phyloP scores from a whole-genome alignment of 2,329 filamentous ascomycete genomes.

The Alternaria sp. region DNA sequence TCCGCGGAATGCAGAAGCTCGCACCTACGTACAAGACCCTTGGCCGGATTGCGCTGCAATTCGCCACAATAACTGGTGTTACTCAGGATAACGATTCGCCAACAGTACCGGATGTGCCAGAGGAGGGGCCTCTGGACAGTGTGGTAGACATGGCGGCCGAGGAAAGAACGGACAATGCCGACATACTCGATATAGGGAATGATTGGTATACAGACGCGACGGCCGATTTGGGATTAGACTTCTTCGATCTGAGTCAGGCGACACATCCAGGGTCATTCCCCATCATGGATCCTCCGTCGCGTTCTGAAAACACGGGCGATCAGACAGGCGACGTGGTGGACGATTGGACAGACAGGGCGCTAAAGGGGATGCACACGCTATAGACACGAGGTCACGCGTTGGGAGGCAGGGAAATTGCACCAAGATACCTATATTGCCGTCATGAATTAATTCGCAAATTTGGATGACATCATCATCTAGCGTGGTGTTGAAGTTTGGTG shows the following conservation, averaged over 20 bases:
- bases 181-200: constrained; percentile 24
- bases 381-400: constrained; percentile 1
- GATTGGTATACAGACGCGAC: constrained; percentile 31
- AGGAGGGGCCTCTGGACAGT: constrained; percentile 3
- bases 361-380: constrained; percentile 23
- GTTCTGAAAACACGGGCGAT: constrained; percentile 14
- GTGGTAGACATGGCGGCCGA: constrained; percentile 6
- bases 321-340: constrained; percentile 14
- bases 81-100: constrained; percentile 12
- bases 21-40: constrained; percentile 31
- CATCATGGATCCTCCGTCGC: constrained; percentile 2
- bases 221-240: constrained; percentile 26
- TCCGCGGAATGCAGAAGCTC: constrained; percentile 22
- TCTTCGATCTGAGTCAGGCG: constrained; percentile 22
- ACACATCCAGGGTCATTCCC: constrained; percentile 1
- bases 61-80: constrained; percentile 32
- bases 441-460: constrained; percentile 1
- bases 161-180: constrained; percentile 9
- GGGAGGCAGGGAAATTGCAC: background rate
- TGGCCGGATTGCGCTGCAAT: constrained; percentile 28
- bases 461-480: constrained; percentile 17
- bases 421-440: constrained; percentile 11
- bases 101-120: background rate
- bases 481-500: constrained; percentile 6
- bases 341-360: constrained; percentile 28